Evolutionary conservation across 139 green algal genomes (phyloP), one percentile per base, ranked within the genome.

Genomic region (Eudorina sp.): DNA sequence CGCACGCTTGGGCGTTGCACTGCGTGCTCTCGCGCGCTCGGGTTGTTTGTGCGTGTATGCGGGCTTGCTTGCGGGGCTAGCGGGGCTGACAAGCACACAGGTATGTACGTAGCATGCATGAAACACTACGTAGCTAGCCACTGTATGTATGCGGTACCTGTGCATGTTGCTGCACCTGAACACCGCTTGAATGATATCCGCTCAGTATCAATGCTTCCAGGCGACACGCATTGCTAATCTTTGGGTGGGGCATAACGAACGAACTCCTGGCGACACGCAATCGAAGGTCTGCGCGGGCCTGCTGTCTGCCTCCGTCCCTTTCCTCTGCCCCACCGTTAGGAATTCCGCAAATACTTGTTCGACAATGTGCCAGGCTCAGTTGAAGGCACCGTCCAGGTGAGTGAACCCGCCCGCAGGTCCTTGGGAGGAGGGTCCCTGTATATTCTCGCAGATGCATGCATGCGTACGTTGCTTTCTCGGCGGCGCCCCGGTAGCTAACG

Each of bases 381-480:
- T 1, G 77, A 84, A n/a, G 36, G 41, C 34, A 84, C 72, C 77
- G 34, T 84, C 6, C 51, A 70, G 76, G 76, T 83, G 31, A 0
- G 74, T 25, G 13, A 13, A 1, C 31, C 1, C 31, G 3, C 9
- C 11, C 21, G 31, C 2, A 34, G 13, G 31, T 45, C 23, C 1
- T 25, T 58, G 51, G 51, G 58, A 21, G 58, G 58, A 27, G 58
- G 58, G 58, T 14, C 16, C 16, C 13, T 58, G 51, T 58, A 16
- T 13, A 58, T 16, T 16, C 51, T 16, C 16, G 51, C 51, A 16
- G 51, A 58, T 16, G 16, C 58, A 68, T 31, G 58, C 18, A 21
- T n/a, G 21, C 58, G 18, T 29, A 21, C 58, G 9, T n/a, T 6
- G 58, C 58, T n/a, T 68, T 6, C 18, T 68, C 58, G 58, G 58